Conservation (phyloP, 768 basidiomycete species). For the Paxillus rubicundulus region DNA sequence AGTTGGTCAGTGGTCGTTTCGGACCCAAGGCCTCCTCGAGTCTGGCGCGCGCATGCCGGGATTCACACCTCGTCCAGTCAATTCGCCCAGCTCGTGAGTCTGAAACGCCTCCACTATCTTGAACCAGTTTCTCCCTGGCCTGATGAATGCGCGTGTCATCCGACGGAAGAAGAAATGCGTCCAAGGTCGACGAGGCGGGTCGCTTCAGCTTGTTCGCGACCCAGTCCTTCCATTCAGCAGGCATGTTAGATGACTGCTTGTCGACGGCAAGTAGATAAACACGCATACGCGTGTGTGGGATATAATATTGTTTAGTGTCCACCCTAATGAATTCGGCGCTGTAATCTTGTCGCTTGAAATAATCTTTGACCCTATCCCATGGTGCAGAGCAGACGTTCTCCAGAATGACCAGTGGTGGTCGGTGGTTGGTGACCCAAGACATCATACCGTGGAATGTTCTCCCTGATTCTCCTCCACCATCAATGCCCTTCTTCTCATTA, state of each 20-base stretch:
- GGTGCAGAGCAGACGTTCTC: constrained; percentile 94
- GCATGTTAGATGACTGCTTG: constrained; percentile 55
- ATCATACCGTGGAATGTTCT: constrained; percentile 95
- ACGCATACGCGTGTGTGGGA: constrained; percentile 91
- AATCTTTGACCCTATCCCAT: constrained; percentile 72
- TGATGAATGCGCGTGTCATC: constrained; percentile 92
- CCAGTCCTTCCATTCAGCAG: constrained; percentile 64
- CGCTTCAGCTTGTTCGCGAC: constrained; percentile 66
- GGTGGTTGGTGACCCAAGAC: constrained; percentile 83
- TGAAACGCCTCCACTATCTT: constrained; percentile 58
- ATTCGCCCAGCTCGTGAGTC: constrained; percentile 71
- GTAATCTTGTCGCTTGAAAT: constrained; percentile 76
- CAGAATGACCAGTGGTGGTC: constrained; percentile 87
- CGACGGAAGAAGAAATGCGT: constrained; percentile 86
- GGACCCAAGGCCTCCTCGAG: constrained; percentile 79
- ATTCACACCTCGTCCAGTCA: constrained; percentile 93
- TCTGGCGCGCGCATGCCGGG: constrained; percentile 84
- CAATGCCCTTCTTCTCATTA: constrained; percentile 86
- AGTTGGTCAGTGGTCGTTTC: constrained; percentile 84
- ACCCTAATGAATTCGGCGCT: constrained; percentile 67
- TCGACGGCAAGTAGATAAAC: constrained; percentile 84
- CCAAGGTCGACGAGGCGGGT: constrained; percentile 84
- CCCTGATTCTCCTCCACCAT: constrained; percentile 89
- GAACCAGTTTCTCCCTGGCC: constrained; percentile 80
- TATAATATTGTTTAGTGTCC: constrained; percentile 88